Percentiles rank a stretch among this genome's conserved stretches.
Evolutionary conservation across 2,329 filamentous ascomycete species (phyloP).

Genomic region (Calonectria pteridis): DNA sequence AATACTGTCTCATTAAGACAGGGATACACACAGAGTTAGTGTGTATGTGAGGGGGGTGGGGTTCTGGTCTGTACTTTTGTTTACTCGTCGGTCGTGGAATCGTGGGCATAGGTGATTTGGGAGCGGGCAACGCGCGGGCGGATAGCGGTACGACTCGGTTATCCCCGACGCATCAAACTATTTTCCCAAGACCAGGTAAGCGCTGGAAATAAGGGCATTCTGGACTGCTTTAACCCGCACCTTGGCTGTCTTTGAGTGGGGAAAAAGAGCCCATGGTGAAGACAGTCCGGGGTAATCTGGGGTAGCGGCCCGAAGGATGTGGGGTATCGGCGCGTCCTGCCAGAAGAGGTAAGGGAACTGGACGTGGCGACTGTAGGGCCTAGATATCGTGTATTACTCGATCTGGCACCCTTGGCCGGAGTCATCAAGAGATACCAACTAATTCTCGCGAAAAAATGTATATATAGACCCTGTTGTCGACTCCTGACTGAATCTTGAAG

Average conservation of each 20-base stretch:
- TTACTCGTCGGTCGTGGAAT: background rate
- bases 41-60: background rate
- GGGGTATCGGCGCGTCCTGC: conserved; percentile 1
- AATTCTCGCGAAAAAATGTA: background rate
- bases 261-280: background rate
- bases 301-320: background rate
- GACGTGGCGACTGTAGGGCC: background rate
- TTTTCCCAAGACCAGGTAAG: background rate
- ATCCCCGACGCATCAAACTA: too few relatives aligned
- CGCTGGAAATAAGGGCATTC: background rate
- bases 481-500: background rate
- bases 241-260: background rate
- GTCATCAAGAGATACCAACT: background rate
- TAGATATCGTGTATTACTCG: background rate
- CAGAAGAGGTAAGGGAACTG: background rate
- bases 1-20: background rate
- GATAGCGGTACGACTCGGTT: background rate
- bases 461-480: background rate
- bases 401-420: background rate
- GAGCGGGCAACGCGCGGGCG: background rate
- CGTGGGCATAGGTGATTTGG: background rate
- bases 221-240: background rate
- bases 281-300: background rate
- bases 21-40: background rate
- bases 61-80: background rate